A percentile compares a stretch with the other conserved stretches of the same genome.
phyloP scores from a whole-genome alignment of 345 rosid species.

The Acer negundo region DNA sequence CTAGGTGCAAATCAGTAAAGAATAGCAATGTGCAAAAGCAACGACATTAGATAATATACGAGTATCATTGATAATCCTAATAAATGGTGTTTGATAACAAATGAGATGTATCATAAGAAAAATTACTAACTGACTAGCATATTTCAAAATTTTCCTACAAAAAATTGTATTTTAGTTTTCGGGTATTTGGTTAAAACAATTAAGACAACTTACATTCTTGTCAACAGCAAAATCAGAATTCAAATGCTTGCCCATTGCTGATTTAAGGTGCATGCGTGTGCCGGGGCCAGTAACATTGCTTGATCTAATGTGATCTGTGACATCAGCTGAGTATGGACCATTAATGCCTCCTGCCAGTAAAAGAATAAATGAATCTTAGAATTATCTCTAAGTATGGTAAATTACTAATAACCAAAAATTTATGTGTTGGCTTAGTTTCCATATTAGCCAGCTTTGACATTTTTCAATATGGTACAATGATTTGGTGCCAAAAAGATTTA shows the following conservation, averaged over 20 bases:
- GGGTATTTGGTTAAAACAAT: neutral
- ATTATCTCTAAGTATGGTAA: neutral
- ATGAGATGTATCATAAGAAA: neutral
- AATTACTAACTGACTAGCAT: neutral
- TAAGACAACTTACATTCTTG: constrained; percentile 58
- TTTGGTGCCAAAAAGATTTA: neutral
- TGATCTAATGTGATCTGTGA: constrained; percentile 46
- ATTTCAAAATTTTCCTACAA: neutral
- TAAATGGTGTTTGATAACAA: neutral
- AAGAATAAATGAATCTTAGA: neutral
- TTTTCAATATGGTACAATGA: neutral
- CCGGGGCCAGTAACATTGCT: constrained; percentile 50
- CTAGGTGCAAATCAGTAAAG: neutral
- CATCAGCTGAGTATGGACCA: constrained; percentile 50
- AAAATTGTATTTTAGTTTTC: neutral
- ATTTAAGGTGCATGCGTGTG: constrained; percentile 58
- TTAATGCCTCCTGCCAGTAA: constrained; percentile 54
- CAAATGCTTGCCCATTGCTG: constrained; percentile 53
- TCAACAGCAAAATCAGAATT: constrained; percentile 51
- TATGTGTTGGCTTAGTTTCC: neutral
- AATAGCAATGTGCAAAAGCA: neutral
- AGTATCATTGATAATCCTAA: neutral
- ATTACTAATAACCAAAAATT: neutral
- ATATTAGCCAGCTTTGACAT: neutral
- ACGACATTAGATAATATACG: neutral